phyloP scores from a whole-genome alignment of 164 flowering plant genomes.

The Aristolochia fimbriata region DNA sequence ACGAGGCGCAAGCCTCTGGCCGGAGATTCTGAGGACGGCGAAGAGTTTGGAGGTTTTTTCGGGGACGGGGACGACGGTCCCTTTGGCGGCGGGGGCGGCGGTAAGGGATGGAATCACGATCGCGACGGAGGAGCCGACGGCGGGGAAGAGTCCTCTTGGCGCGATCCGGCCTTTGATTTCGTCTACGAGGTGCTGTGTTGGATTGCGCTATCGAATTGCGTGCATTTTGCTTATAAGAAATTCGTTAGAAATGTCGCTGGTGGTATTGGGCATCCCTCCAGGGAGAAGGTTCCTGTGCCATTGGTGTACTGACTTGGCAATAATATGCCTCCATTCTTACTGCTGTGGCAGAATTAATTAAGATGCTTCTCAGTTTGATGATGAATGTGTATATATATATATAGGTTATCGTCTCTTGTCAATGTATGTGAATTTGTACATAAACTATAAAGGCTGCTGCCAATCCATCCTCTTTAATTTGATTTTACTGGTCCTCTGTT shows the following conservation, averaged over 20 bases:
- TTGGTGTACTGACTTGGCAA: too few relatives aligned
- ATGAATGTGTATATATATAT: too few relatives aligned
- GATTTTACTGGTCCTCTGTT: too few relatives aligned
- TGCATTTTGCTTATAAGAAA: constrained; percentile 75
- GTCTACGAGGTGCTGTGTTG: constrained; percentile 71
- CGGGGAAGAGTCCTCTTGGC: constrained; percentile 44
- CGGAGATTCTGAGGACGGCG: constrained; percentile 23
- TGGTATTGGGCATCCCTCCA: constrained; percentile 26
- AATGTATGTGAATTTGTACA: too few relatives aligned
- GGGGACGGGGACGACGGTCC: constrained; percentile 29
- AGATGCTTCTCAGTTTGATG: too few relatives aligned
- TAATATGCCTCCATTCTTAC: too few relatives aligned
- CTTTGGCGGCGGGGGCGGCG: constrained; percentile 34
- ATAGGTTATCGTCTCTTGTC: too few relatives aligned
- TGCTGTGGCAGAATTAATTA: too few relatives aligned
- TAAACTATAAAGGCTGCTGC: too few relatives aligned
- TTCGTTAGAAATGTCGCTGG: constrained; percentile 27
- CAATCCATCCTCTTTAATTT: too few relatives aligned
- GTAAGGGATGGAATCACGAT: constrained; percentile 48
- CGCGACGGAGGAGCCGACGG: constrained; percentile 25
- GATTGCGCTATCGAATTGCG: constrained; percentile 74
- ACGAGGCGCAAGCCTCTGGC: constrained; percentile 24
- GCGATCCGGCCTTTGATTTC: constrained; percentile 59
- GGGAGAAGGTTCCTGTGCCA: constrained; percentile 37
- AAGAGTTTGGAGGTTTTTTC: constrained; percentile 25